phyloP scores from a whole-genome alignment of 2,329 filamentous ascomycete species.

The Alternaria incomplexa region DNA sequence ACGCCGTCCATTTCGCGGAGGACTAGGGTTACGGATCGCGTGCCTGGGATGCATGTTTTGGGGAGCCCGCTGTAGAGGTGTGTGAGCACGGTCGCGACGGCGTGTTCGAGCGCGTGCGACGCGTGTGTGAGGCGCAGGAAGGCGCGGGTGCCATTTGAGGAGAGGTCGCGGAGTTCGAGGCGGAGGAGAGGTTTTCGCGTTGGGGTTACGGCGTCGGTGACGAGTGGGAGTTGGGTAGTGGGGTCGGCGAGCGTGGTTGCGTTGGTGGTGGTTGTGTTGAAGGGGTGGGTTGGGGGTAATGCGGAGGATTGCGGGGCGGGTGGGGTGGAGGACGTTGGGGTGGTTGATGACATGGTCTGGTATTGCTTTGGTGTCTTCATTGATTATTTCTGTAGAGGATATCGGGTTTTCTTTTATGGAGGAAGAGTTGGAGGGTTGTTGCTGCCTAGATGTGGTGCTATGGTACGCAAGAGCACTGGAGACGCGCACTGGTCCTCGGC shows the following conservation, averaged over 20 bases:
- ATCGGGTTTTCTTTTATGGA: not conserved
- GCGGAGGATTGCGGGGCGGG: slow-evolving; percentile 38
- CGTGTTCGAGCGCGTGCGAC: slow-evolving; percentile 64
- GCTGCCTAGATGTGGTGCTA: not conserved
- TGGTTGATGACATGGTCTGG: slow-evolving; percentile 42
- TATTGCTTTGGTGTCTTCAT: slow-evolving; percentile 43
- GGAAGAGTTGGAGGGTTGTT: not conserved
- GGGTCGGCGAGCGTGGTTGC: not conserved
- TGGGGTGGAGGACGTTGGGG: slow-evolving; percentile 20
- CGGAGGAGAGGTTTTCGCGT: slow-evolving; percentile 53
- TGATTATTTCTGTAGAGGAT: not conserved
- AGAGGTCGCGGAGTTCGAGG: slow-evolving; percentile 57
- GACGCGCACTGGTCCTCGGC: not conserved
- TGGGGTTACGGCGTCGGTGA: slow-evolving; percentile 28
- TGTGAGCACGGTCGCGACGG: slow-evolving; percentile 71
- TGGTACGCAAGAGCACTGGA: not conserved
- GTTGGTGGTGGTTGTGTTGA: slow-evolving; percentile 1
- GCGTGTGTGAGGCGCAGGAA: slow-evolving; percentile 74
- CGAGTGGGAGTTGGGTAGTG: not conserved
- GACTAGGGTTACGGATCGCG: slow-evolving; percentile 84
- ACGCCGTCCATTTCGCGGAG: slow-evolving; percentile 81
- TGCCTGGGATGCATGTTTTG: slow-evolving; percentile 59
- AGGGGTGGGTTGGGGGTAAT: slow-evolving; percentile 28
- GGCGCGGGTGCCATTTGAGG: slow-evolving; percentile 63
- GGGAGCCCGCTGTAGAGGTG: slow-evolving; percentile 66